Conservation (phyloP, 2,329 filamentous ascomycete genomes). For the Rutstroemia sp. region DNA sequence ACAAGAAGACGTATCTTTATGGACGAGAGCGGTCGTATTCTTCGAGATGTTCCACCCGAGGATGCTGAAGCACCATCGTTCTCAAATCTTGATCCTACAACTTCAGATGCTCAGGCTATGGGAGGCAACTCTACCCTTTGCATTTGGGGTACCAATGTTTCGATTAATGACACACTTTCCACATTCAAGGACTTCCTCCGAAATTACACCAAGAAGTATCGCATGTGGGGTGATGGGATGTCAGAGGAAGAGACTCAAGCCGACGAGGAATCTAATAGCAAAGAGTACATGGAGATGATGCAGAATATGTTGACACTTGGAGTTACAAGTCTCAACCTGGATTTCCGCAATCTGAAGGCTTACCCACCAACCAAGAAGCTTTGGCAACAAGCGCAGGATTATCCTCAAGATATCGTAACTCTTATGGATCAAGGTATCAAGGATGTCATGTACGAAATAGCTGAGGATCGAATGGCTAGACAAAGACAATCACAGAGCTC, state of each 20-base stretch:
- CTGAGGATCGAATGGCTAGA: conserved; percentile 68
- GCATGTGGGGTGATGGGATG: conserved; percentile 82
- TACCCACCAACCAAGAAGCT: conserved; percentile 90
- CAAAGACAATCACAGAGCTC: conserved; percentile 55
- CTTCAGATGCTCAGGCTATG: conserved; percentile 83
- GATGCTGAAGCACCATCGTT: conserved; percentile 55
- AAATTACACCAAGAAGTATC: conserved; percentile 90
- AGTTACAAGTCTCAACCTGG: conserved; percentile 76
- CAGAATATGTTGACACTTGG: conserved; percentile 88
- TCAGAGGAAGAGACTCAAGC: conserved; percentile 66
- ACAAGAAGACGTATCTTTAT: conserved; percentile 47
- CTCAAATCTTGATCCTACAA: conserved; percentile 64
- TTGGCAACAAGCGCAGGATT: conserved; percentile 90
- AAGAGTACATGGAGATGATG: conserved; percentile 77
- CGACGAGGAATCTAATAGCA: conserved; percentile 65
- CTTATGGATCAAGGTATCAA: conserved; percentile 94
- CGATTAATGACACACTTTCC: conserved; percentile 79
- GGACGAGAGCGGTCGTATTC: conserved; percentile 49
- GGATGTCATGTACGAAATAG: conserved; percentile 86
- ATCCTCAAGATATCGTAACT: conserved; percentile 92
- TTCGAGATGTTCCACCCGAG: conserved; percentile 43
- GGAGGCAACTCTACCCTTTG: conserved; percentile 75
- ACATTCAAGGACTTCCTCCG: conserved; percentile 87
- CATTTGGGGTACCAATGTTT: conserved; percentile 97
- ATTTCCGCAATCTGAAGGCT: conserved; percentile 80